Base-by-base conservation (phyloP, 331 rosid species). In the Pyrus hybrid region DNA sequence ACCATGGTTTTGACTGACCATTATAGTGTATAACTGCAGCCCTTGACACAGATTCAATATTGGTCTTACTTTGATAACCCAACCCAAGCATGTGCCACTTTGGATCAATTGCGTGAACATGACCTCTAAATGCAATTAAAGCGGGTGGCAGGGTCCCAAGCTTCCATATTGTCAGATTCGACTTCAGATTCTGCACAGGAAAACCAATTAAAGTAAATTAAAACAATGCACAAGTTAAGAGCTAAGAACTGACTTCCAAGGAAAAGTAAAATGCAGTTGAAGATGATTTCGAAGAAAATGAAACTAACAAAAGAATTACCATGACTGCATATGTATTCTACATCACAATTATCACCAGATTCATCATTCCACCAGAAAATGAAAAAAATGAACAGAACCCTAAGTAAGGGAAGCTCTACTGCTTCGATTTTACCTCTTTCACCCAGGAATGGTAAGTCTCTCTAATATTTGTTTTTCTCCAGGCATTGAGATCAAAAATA, bases 101-200 rank as follows among this genome's bases (percentile, higher is more conserved):
- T 16, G 93, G 93, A 69, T 92, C 98, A 74, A 95, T 91, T 22
- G 94, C 86, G 70, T 83, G 90, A 87, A 95, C 93, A 70, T 91
- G 97, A 80, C 93, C 98, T 89, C 71, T 88, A 79, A 95, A 95
- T 67, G 97, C 99, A 83, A 95, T 91, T 83, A 95, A 85, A 67
- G 99, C 99, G 33, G 99, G 99, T 13, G 99, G 99, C 62, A 95
- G 86, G 70, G 99, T 95, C 69, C 99, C 99, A 51, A 95, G 93
- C 90, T 89, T 95, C 99, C 99, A 95, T 83, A 95, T 88, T 17
- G 97, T 88, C 69, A 95, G 79, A 80, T 92, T 92, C n/a, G 98
- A 89, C 85, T 72, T 87, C 77, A 95, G 85, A 86, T 95, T 95
- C 99, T 95, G 94, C 82, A 80, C 21, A 81, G 17, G 79, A 26